Evolutionary conservation across 2,329 filamentous ascomycete genomes (phyloP).

Genomic region (Colletotrichum liaoningense): DNA sequence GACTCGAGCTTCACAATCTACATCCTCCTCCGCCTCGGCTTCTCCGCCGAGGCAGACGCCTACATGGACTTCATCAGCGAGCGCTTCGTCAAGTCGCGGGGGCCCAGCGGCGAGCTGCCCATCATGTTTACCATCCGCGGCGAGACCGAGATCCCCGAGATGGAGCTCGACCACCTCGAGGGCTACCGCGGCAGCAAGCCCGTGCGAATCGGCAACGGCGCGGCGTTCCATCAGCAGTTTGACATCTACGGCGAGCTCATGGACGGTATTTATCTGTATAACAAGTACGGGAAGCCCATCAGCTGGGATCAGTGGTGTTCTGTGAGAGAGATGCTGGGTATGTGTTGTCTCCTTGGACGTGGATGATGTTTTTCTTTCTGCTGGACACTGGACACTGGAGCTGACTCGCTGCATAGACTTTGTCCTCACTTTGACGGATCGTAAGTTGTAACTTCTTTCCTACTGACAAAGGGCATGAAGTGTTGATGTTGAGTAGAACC

Average conservation of each 20-base stretch:
- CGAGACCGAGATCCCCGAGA: constrained; percentile 78
- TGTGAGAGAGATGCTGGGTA: constrained; percentile 73
- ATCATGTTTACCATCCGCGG: constrained; percentile 87
- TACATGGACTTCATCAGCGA: constrained; percentile 85
- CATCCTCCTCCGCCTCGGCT: constrained; percentile 80
- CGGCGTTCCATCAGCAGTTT: constrained; percentile 80
- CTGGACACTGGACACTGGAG: too few species aligned
- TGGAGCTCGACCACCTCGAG: constrained; percentile 75
- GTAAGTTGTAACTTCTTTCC: constrained; percentile 45
- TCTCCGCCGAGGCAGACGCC: constrained; percentile 79
- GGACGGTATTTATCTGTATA: constrained; percentile 82
- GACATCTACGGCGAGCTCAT: constrained; percentile 85
- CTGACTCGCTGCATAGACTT: constrained; percentile 61
- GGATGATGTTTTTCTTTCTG: not conserved
- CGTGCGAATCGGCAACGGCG: constrained; percentile 82
- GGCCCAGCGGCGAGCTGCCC: constrained; percentile 71
- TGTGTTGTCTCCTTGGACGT: constrained; percentile 25
- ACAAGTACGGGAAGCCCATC: constrained; percentile 82
- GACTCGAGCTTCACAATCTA: constrained; percentile 85
- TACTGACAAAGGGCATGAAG: not conserved
- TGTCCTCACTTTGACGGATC: constrained; percentile 73
- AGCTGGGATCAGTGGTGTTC: constrained; percentile 82
- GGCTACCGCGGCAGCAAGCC: constrained; percentile 78
- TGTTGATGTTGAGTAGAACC: constrained; percentile 56
- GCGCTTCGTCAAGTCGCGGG: constrained; percentile 72